A percentile compares a stretch with the other conserved stretches of the same genome.
Conservation (phyloP, 495 filamentous ascomycete species). For the Astrothelium macrocarpum region DNA sequence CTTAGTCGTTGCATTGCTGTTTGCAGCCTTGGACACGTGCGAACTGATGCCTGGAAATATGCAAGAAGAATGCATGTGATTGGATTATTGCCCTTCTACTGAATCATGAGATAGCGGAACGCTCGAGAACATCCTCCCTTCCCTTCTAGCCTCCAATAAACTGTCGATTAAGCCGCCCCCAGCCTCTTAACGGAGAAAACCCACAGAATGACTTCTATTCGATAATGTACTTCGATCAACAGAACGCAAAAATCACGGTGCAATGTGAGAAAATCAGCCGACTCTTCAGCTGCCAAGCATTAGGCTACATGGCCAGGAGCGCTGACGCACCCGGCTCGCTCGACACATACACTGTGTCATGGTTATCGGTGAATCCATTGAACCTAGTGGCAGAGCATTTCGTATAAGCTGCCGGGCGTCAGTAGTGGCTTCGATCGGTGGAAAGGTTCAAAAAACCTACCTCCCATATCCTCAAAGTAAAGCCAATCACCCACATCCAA, state of each 20-base stretch:
- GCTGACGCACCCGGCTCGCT: constrained; percentile 82
- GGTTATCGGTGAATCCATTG: constrained; percentile 93
- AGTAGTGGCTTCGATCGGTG: constrained; percentile 1
- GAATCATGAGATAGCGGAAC: not conserved
- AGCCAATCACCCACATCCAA: constrained; percentile 93
- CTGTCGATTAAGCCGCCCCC: not conserved
- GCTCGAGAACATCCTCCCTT: not conserved
- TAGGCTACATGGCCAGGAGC: constrained; percentile 42
- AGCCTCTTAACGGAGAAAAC: not conserved
- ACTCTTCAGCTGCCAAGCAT: not conserved
- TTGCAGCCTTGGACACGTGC: not conserved
- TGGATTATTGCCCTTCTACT: not conserved
- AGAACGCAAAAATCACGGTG: not conserved
- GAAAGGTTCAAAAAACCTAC: not conserved
- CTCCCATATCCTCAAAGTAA: constrained; percentile 94
- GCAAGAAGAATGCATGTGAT: not conserved
- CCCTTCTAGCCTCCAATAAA: not conserved
- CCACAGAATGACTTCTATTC: no score
- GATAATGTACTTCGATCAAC: no score
- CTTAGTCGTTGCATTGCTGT: not conserved
- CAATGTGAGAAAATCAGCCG: not conserved
- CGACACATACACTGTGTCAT: constrained; percentile 87
- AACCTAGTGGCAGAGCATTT: constrained; percentile 94
- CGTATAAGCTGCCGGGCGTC: constrained; percentile 58
- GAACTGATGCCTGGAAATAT: not conserved